Base-by-base conservation (phyloP, 768 basidiomycete genomes). In the Inosperma sp. region DNA sequence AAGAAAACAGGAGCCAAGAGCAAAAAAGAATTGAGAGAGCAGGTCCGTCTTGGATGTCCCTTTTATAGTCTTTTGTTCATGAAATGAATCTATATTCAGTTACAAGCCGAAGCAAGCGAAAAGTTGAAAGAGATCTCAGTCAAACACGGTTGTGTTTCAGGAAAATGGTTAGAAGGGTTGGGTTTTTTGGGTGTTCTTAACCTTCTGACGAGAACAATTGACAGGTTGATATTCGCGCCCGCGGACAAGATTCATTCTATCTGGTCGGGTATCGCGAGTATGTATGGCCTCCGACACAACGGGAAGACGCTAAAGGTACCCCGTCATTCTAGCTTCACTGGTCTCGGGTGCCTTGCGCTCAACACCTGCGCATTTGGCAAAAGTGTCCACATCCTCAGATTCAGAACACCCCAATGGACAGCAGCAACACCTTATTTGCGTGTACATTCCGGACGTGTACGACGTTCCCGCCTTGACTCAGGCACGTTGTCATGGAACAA, bases 1-100 rank as follows among this genome's bases (percentile, higher is more conserved):
- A 88, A 87, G 67, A 88, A 86, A 64, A 80, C 81, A 17, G 85
- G 85, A 5, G 72, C 73, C 0, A 83, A 77, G 66, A 84, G 84
- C 58, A 89, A 88, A 65, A 88, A 86, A 62, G 84, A 88, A 64
- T 64, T 84, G 6, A 77, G 84, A 34, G 86, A 88, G 63, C 69
- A 82, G 68, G 86, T 85, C 62, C 16, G 65, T n/a, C n/a, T n/a
- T 42, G 26, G 27, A 33, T 16, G 41, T 33, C 27, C 31, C 16
- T 13, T 29, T 17, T 8, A 16, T n/a, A 21, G 16, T 7, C 8
- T 31, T 21, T 34, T 30, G 25, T 13, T 3, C 3, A 27, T 56
- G 41, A 42, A 27, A 12, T 35, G 10, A 25, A 51, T 48, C 25
- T 34, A 17, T 48, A 21, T 14, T 7, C 56, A 87, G 86, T 72